Percentiles rank a stretch among this genome's conserved stretches.
These are phyloP conservation scores for Quillaja saponaria DNA, from an alignment of 306 rosid genomes.

Conservation along the genomic window DNA sequence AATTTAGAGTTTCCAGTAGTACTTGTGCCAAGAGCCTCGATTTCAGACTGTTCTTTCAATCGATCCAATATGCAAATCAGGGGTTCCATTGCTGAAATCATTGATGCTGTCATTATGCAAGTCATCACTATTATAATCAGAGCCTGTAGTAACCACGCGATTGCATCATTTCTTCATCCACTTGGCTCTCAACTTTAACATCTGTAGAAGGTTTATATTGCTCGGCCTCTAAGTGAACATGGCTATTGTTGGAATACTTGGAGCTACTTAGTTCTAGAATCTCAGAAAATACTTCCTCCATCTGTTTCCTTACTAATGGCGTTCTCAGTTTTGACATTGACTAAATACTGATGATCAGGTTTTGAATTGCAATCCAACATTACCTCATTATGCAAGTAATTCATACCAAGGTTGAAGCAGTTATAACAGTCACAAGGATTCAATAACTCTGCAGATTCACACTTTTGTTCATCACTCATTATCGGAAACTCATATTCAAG, in stretches of 20 bases:
- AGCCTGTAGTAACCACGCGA: not conserved
- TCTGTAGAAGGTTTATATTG: not conserved
- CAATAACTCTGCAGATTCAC: slow-evolving; percentile 22
- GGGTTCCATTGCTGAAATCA: slow-evolving; percentile 1
- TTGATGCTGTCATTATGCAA: not conserved
- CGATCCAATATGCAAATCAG: slow-evolving; percentile 9
- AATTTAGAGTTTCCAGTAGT: slow-evolving; percentile 15
- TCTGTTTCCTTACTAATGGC: slow-evolving; percentile 22
- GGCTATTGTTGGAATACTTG: slow-evolving; percentile 9
- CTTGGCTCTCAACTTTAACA: slow-evolving; percentile 2
- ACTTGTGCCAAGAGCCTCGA: slow-evolving; percentile 26
- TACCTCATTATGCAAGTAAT: slow-evolving; percentile 30
- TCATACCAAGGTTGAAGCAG: slow-evolving; percentile 16
- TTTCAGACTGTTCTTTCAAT: slow-evolving; percentile 18
- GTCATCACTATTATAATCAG: not conserved
- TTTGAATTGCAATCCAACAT: slow-evolving; percentile 16
- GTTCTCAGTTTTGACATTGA: slow-evolving; percentile 15
- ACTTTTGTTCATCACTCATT: slow-evolving; percentile 33
- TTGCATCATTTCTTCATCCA: not conserved
- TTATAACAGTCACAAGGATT: slow-evolving; percentile 20
- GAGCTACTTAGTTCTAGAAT: slow-evolving; percentile 23
- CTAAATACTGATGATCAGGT: slow-evolving; percentile 9
- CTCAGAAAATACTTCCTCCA: slow-evolving; percentile 32
- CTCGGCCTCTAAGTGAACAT: slow-evolving; percentile 25
- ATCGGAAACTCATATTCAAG: slow-evolving; percentile 22